Evolutionary conservation across 768 basidiomycete genomes (phyloP), one percentile per base, ranked within the genome.

Genomic region (Tylopilus sp.): DNA sequence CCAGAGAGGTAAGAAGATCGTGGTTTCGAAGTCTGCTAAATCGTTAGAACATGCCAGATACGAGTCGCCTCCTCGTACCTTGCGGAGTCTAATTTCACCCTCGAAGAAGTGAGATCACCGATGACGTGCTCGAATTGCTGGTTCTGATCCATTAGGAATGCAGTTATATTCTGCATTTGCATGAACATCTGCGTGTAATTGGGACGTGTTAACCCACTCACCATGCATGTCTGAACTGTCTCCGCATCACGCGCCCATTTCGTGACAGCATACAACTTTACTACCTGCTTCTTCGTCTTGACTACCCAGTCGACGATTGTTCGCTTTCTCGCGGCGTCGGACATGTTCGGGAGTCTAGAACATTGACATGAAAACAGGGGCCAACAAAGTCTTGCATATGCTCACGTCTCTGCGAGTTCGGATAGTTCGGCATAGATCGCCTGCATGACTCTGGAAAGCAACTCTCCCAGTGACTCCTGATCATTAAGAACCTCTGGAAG

Each of bases 191-290:
- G 25, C 22, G n/a, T 7, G 17, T 3, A 31, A 31, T 28, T n/a
- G 3, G 17, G n/a, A 30, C 1, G 38, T 17, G 4, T 9, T 40
- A 4, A 43, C 16, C 6, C 1, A 61, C 63, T 61, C 60, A 84
- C 90, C 91, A 92, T 91, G 76, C 86, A 88, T 71, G 88, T 90
- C 70, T 93, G 90, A 37, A 90, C 85, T 7, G 86, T 85, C 53
- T 82, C 81, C 37, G 89, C 87, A 67, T 94, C 92, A 55, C 88
- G 78, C 33, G 89, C 80, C 93, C 93, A 97, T 61, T 92, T 89
- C 9, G 81, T 79, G 26, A 93, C 80, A 12, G 92, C 93, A 62
- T 92, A 91, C 14, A 95, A 71, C 68, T 94, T 94, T 28, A 92
- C 86, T 30, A 92, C 82, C 63, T 96, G 92, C 62, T 92, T 88